phyloP scores from a whole-genome alignment of 345 rosid genomes.

The Kandelia obovata region DNA sequence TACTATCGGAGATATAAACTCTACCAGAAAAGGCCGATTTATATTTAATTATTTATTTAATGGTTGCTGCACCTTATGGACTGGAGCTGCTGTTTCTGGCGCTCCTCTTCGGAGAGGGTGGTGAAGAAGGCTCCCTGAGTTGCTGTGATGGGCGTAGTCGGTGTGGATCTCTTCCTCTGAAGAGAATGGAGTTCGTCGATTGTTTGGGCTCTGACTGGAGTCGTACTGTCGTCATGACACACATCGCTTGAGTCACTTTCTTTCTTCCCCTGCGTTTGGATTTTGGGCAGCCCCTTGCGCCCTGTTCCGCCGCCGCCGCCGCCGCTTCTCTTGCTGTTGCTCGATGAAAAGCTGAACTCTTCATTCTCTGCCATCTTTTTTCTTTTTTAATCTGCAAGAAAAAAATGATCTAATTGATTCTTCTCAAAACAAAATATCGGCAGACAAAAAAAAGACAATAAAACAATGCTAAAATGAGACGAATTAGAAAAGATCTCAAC shows the following conservation, averaged over 20 bases:
- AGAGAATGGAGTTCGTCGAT: slow-evolving; percentile 45
- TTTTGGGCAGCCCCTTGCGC: slow-evolving; percentile 18
- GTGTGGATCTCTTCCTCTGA: slow-evolving; percentile 38
- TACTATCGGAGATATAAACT: no score
- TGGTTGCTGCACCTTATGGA: slow-evolving; percentile 30
- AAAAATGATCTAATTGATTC: not conserved
- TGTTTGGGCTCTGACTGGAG: slow-evolving; percentile 36
- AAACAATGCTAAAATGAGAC: not conserved
- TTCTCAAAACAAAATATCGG: no score
- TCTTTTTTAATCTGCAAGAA: not conserved
- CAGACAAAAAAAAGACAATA: not conserved
- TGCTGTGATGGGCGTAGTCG: slow-evolving; percentile 30
- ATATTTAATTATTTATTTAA: no score
- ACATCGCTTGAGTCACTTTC: not conserved
- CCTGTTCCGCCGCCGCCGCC: not conserved
- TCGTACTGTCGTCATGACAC: slow-evolving; percentile 30
- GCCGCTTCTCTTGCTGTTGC: not conserved
- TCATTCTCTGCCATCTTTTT: slow-evolving; percentile 22
- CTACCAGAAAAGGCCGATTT: no score
- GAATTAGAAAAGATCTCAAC: not conserved
- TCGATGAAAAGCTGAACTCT: slow-evolving; percentile 24
- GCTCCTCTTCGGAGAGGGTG: slow-evolving; percentile 36
- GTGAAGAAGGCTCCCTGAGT: slow-evolving; percentile 14
- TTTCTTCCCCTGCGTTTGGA: slow-evolving; percentile 11
- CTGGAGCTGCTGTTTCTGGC: slow-evolving; percentile 35